phyloP scores from a whole-genome alignment of 371 early-diverging fungal species.

The Mucor plumbeus region DNA sequence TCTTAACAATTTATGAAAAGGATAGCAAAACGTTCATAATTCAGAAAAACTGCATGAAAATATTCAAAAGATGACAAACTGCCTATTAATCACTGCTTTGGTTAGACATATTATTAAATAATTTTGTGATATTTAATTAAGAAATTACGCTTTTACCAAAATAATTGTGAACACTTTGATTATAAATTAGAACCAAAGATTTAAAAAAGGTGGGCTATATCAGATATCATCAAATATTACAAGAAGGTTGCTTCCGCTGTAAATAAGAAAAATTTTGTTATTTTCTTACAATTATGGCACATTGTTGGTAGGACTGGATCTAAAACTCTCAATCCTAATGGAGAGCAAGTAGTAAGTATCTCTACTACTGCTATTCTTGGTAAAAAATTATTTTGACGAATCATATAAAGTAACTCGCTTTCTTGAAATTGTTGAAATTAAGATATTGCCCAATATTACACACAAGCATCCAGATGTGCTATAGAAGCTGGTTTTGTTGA shows the following conservation, averaged over 20 bases:
- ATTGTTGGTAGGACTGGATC: slow-evolving; percentile 29
- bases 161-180: no score
- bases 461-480: slow-evolving; percentile 43
- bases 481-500: slow-evolving; percentile 63
- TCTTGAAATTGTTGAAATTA: slow-evolving; percentile 67
- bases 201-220: no score
- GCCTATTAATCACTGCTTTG: no score
- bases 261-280: slow-evolving; percentile 55
- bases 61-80: no score
- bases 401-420: slow-evolving; percentile 39
- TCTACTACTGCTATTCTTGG: background rate
- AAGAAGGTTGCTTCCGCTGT: slow-evolving; percentile 53
- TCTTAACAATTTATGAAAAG: no score
- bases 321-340: slow-evolving; percentile 5
- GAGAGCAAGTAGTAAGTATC: slow-evolving; percentile 2
- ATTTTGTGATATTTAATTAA: no score
- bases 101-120: no score
- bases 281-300: slow-evolving; percentile 61
- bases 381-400: background rate
- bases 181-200: no score
- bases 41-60: no score
- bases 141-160: no score
- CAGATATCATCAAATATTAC: no score
- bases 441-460: slow-evolving; percentile 61
- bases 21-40: no score